Conservation (phyloP, 768 basidiomycete genomes). For the Hericium coralloides region DNA sequence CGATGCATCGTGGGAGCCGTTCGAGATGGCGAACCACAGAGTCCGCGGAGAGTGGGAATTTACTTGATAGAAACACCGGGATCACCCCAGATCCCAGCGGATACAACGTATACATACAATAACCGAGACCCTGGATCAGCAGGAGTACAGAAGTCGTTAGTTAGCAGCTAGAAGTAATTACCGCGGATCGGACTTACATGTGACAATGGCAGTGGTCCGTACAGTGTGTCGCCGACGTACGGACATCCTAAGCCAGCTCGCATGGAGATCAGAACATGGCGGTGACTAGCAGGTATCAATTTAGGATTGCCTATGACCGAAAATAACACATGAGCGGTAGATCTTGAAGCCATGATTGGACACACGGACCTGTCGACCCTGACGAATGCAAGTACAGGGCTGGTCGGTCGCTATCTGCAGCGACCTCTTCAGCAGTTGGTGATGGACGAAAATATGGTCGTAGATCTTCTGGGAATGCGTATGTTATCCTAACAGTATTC, state of each 20-base stretch:
- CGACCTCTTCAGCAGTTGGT: neutral
- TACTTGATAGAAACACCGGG: neutral
- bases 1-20: neutral
- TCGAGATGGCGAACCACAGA: neutral
- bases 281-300: neutral
- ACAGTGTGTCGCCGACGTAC: neutral
- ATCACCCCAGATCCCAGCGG: neutral
- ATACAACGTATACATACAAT: neutral
- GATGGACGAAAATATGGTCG: neutral
- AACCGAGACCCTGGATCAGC: neutral
- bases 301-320: neutral
- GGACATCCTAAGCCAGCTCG: neutral
- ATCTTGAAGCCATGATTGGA: neutral
- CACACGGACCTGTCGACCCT: neutral
- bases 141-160: neutral
- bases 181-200: neutral
- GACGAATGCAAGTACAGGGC: neutral
- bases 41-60: neutral
- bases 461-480: neutral
- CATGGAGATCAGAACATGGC: neutral
- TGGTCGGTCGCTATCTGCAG: neutral
- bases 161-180: neutral
- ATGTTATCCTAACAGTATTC: neutral
- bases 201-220: neutral
- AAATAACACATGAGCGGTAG: no score